Evolutionary conservation across 1,139 yeast genomes (phyloP), one percentile per base, ranked within the genome.

Genomic region (Blastobotrys arbuscula): DNA sequence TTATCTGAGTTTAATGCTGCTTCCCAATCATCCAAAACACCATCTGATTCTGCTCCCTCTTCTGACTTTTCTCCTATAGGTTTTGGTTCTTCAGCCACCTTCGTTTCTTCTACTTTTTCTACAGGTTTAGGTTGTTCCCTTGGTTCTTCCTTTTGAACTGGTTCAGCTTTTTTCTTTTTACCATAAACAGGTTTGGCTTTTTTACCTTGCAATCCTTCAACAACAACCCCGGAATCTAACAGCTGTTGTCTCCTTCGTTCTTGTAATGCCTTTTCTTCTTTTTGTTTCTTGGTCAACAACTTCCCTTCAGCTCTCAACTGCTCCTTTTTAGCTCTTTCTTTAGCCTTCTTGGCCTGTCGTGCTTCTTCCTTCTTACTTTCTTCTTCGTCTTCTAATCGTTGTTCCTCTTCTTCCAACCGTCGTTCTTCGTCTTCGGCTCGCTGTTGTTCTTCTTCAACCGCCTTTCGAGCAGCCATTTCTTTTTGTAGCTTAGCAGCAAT

Each of bases 241-340:
- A 92, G 75, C 60, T 84, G 92, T 58, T 86, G 84, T 68, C 95
- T 86, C 72, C 97, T 87, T 66, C 86, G 84, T 64, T 92, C 97
- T 62, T 83, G 81, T 43, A 83, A 70, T 51, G 82, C 86, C 73
- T 86, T 85, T 65, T 89, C 96, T 69, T 90, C 97, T 70, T 86
- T 88, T 73, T 92, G 98, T 66, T 90, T 92, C 73, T 87, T 92
- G 52, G 97, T 86, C 65, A 72, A 60, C 16, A 68, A 66, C 52
- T 71, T 92, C 62, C 99, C 99, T 69, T 90, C 96, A 23, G 96
- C 95, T 71, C 87, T 86, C 79, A 63, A 82, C 62, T 92, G 97
- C 63, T 83, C 92, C 63, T 87, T 96, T 67, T 81, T 88, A 72
- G 82, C 86, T 41, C 77, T 78, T 52, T 78, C 83, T 67, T 74